These are phyloP conservation scores for Fonsecaea erecta DNA, from an alignment of 2,329 filamentous ascomycete genomes.

Conservation along the genomic window DNA sequence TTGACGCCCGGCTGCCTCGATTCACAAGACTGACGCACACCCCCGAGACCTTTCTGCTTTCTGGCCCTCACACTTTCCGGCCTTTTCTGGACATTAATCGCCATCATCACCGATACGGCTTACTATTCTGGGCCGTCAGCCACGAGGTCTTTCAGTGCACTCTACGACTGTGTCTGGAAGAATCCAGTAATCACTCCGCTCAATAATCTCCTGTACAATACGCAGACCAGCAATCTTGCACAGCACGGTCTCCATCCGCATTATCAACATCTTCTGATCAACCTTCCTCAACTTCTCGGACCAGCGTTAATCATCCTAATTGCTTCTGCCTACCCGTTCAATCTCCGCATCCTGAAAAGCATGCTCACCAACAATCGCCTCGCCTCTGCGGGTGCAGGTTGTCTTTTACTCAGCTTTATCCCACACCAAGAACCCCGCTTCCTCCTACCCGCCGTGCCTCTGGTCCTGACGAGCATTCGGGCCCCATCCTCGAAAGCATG, in stretches of 20 bases:
- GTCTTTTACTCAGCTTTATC: constrained; percentile 51
- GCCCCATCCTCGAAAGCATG: constrained; percentile 43
- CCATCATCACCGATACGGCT: constrained; percentile 79
- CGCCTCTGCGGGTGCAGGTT: constrained; percentile 51
- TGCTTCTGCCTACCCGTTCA: constrained; percentile 40
- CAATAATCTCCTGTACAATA: constrained; percentile 79
- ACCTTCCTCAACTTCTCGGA: constrained; percentile 73
- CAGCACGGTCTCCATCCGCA: constrained; percentile 77
- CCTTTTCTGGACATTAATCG: constrained; percentile 69
- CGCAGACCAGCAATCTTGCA: constrained; percentile 70
- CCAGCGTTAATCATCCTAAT: constrained; percentile 69
- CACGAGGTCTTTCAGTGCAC: constrained; percentile 44
- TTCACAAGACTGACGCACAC: constrained; percentile 4
- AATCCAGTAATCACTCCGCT: constrained; percentile 74
- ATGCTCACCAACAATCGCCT: constrained; percentile 45
- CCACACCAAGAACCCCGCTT: constrained; percentile 60
- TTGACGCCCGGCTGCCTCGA: neutral
- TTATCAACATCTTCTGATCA: constrained; percentile 75
- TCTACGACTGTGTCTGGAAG: constrained; percentile 59
- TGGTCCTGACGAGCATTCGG: constrained; percentile 55
- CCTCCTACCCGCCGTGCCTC: constrained; percentile 56
- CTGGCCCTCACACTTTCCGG: constrained; percentile 68
- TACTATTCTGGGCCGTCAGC: constrained; percentile 67
- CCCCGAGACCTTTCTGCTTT: constrained; percentile 60
- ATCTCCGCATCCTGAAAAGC: constrained; percentile 38